These are phyloP conservation scores for Lablab purpureus DNA, from an alignment of 306 rosid genomes.

Conservation along the genomic window DNA sequence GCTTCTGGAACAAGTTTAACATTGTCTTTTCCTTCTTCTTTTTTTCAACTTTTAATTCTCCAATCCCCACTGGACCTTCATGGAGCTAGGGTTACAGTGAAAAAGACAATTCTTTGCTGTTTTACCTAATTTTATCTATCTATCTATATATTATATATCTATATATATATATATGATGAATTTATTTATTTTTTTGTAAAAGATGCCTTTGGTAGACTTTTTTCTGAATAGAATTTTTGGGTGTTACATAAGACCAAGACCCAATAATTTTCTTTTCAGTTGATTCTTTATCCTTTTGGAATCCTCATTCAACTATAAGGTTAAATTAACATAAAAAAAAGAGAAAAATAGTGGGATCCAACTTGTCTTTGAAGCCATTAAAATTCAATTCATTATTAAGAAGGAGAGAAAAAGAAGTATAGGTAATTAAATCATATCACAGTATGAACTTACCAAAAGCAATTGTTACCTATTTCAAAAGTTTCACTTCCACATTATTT, in stretches of 20 bases:
- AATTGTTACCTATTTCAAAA: too few relatives aligned
- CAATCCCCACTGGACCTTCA: constrained; percentile 21
- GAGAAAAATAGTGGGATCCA: constrained; percentile 40
- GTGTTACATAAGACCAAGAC: constrained; percentile 35
- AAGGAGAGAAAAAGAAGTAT: background rate
- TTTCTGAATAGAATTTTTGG: constrained; percentile 44
- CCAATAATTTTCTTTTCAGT: constrained; percentile 39
- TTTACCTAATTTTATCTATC: too few relatives aligned
- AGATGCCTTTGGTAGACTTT: background rate
- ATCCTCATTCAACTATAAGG: constrained; percentile 11
- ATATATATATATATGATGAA: too few relatives aligned
- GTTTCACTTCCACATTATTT: too few relatives aligned
- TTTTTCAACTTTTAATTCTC: constrained; percentile 10
- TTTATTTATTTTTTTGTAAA: constrained; percentile 33
- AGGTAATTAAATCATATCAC: background rate
- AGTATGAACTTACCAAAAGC: constrained; percentile 38
- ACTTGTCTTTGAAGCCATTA: constrained; percentile 33
- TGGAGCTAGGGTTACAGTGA: background rate
- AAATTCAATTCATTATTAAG: constrained; percentile 16
- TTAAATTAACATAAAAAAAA: constrained; percentile 29
- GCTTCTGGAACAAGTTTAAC: constrained; percentile 30
- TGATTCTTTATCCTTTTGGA: constrained; percentile 39
- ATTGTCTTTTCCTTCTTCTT: background rate
- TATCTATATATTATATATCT: too few relatives aligned
- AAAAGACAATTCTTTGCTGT: constrained; percentile 21